These are phyloP conservation scores for Ganoderma sinense DNA, from an alignment of 1,284 basidiomycete genomes.

Conservation along the genomic window DNA sequence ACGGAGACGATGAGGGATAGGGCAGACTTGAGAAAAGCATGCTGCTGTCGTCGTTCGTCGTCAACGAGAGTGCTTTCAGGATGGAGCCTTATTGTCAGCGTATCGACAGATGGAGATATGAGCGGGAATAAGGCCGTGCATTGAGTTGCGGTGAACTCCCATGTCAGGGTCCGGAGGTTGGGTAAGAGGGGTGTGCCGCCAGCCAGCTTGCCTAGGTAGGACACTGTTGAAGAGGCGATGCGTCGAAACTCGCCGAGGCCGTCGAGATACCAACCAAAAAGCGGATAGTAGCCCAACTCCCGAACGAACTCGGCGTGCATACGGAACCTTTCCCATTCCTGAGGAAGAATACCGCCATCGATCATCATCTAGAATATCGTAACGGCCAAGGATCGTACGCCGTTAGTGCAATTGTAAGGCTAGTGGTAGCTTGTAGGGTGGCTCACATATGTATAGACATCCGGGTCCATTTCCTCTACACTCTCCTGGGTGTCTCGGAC, in stretches of 20 bases:
- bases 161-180: not conserved
- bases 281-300: not conserved
- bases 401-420: no score
- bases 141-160: not conserved
- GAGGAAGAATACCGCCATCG: not conserved
- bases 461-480: no score
- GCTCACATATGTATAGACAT: no score
- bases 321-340: not conserved
- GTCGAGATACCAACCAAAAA: no score
- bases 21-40: not conserved
- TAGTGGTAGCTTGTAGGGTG: no score
- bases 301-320: slow-evolving; percentile 1
- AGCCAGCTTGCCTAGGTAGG: not conserved
- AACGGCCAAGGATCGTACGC: no score
- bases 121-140: not conserved
- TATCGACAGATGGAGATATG: not conserved
- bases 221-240: not conserved
- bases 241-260: no score
- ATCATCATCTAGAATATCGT: not conserved
- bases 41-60: not conserved
- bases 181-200: not conserved
- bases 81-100: not conserved
- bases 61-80: not conserved
- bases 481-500: not conserved
- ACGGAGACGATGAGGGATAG: not conserved